Conservation (phyloP, 108 stramenopile genomes). For the Conticribra guillardii region DNA sequence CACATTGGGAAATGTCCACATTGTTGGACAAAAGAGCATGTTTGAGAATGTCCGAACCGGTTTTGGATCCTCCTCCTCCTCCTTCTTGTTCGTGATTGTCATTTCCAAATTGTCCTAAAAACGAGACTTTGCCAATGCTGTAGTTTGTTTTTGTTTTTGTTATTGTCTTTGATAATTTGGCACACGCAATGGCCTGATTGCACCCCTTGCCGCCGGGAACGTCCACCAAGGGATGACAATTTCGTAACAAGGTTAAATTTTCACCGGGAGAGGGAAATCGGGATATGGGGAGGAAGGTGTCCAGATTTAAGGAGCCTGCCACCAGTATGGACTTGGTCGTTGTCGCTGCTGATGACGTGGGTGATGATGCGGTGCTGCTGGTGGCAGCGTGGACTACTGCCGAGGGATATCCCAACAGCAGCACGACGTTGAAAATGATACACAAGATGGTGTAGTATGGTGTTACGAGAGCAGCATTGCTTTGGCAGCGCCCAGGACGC, state of each 20-base stretch:
- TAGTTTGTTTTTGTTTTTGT: conserved; percentile 1
- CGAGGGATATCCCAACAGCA: too few species aligned
- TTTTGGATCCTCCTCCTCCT: too few species aligned
- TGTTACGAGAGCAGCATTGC: too few species aligned
- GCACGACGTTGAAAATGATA: too few species aligned
- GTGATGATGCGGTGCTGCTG: too few species aligned
- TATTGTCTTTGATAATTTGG: conserved; percentile 44
- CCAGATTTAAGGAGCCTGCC: conserved; percentile 74
- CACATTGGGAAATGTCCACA: conserved; percentile 58
- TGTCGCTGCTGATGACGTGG: too few species aligned
- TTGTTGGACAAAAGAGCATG: conserved; percentile 38
- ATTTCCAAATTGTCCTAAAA: conserved; percentile 77
- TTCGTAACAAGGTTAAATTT: conserved; percentile 64
- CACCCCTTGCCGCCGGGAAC: conserved; percentile 84
- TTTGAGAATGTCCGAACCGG: conserved; percentile 32
- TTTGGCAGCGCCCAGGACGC: too few species aligned
- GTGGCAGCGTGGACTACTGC: too few species aligned
- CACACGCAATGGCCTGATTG: conserved; percentile 80
- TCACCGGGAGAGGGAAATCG: conserved; percentile 78
- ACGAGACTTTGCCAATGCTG: conserved; percentile 31
- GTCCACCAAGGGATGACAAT: conserved; percentile 52
- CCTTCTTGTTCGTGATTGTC: neutral
- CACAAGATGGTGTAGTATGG: too few species aligned
- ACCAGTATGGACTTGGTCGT: conserved; percentile 72
- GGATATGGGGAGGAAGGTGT: conserved; percentile 78